These are phyloP conservation scores for Didymella pinodella DNA, from an alignment of 2,329 filamentous ascomycete genomes.

Conservation along the genomic window DNA sequence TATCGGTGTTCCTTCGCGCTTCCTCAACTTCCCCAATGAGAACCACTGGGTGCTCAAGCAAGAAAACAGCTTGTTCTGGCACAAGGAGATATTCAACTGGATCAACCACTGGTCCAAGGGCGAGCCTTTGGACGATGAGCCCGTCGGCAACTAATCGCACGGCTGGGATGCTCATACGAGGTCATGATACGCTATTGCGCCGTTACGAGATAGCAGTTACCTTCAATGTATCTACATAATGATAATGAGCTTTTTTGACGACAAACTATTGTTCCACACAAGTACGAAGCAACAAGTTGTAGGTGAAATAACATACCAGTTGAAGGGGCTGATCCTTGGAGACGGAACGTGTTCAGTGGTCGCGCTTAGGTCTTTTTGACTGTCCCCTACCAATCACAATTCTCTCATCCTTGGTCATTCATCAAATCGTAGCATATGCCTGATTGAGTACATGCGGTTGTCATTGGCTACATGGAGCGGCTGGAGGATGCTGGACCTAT, in stretches of 20 bases:
- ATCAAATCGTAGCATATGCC: neutral
- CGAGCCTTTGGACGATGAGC: constrained; percentile 37
- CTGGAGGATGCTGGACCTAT: neutral
- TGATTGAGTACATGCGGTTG: neutral
- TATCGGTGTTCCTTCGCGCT: constrained; percentile 75
- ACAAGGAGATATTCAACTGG: constrained; percentile 61
- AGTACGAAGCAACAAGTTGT: neutral
- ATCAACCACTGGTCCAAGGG: constrained; percentile 50
- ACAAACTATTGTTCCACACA: neutral
- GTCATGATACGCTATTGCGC: constrained; percentile 5
- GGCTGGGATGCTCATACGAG: neutral
- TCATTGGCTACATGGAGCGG: neutral
- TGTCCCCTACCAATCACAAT: neutral
- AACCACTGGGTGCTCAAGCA: constrained; percentile 85
- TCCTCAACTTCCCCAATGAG: constrained; percentile 83
- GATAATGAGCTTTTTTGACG: constrained; percentile 20
- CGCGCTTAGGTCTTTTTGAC: neutral
- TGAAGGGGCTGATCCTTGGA: too few species aligned
- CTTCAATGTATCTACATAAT: constrained; percentile 22
- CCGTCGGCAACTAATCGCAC: constrained; percentile 39
- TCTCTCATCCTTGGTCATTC: constrained; percentile 1
- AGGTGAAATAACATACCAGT: too few species aligned
- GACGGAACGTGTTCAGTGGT: too few species aligned
- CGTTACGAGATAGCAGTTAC: constrained; percentile 11
- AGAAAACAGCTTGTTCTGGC: constrained; percentile 93